A percentile compares a stretch with the other conserved stretches of the same genome.
These are phyloP conservation scores for Hawksworthiomyces lignivorus DNA, from an alignment of 2,329 filamentous ascomycete genomes.

Conservation along the genomic window DNA sequence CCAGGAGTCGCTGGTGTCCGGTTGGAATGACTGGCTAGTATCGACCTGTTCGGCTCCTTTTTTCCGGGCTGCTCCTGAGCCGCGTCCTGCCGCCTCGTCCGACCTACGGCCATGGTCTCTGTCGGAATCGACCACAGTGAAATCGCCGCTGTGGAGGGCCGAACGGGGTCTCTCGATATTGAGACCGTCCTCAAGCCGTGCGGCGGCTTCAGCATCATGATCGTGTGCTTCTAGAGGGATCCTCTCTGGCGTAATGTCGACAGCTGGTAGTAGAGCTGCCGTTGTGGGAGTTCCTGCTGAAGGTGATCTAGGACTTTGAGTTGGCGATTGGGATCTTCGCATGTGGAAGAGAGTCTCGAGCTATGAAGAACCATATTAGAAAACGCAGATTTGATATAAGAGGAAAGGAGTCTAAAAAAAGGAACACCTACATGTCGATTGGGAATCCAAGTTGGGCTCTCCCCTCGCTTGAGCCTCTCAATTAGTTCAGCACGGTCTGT, in stretches of 20 bases:
- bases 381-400: neutral
- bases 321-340: slow-evolving; percentile 26
- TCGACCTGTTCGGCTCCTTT: neutral
- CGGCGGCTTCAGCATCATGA: slow-evolving; percentile 28
- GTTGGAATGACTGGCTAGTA: neutral
- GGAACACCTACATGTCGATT: slow-evolving; percentile 48
- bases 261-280: slow-evolving; percentile 33
- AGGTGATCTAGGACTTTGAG: slow-evolving; percentile 25
- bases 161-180: slow-evolving; percentile 79
- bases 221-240: slow-evolving; percentile 18
- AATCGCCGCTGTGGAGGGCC: slow-evolving; percentile 60
- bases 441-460: slow-evolving; percentile 67
- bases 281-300: slow-evolving; percentile 26
- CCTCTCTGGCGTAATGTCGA: slow-evolving; percentile 42
- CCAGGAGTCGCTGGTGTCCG: slow-evolving; percentile 28
- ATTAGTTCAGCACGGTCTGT: slow-evolving; percentile 73
- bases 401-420: neutral
- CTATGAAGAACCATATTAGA: slow-evolving; percentile 18
- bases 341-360: slow-evolving; percentile 34
- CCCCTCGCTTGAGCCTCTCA: slow-evolving; percentile 69
- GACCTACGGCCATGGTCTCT: neutral
- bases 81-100: neutral
- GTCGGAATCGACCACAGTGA: slow-evolving; percentile 34
- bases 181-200: slow-evolving; percentile 44
- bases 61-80: too few relatives aligned